A percentile compares a stretch with the other conserved stretches of the same genome.
phyloP scores from a whole-genome alignment of 2,329 filamentous ascomycete species.

The Xylariaceae sp. region DNA sequence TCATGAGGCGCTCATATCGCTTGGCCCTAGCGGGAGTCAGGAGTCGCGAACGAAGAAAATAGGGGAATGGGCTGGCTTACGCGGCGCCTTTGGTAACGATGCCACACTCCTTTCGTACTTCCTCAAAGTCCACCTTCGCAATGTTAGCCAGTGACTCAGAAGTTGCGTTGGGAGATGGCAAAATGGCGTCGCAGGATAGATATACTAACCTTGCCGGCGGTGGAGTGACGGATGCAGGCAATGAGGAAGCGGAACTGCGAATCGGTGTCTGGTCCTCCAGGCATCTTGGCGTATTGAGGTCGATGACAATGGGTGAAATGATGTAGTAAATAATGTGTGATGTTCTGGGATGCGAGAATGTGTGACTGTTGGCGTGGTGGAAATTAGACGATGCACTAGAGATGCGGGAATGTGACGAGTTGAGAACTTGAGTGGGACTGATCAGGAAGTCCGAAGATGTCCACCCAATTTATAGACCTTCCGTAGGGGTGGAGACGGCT shows the following conservation, averaged over 20 bases:
- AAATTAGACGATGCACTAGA: background rate
- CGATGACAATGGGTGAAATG: background rate
- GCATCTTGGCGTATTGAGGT: constrained; percentile 37
- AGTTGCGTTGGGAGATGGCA: background rate
- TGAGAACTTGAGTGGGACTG: too few species aligned
- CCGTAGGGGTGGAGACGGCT: background rate
- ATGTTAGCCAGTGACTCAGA: constrained; percentile 19
- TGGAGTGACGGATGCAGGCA: constrained; percentile 57
- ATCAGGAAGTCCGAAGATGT: too few species aligned
- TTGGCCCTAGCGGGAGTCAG: constrained; percentile 48
- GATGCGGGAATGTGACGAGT: background rate
- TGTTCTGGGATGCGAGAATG: too few species aligned
- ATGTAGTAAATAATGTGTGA: background rate
- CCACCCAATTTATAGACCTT: background rate
- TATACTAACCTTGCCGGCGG: constrained; percentile 51
- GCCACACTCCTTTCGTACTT: constrained; percentile 58
- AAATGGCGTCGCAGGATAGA: too few species aligned
- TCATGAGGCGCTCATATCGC: constrained; percentile 62
- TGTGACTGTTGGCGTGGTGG: background rate
- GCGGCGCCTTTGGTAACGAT: constrained; percentile 64
- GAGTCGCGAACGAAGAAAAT: background rate
- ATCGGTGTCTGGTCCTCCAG: constrained; percentile 41
- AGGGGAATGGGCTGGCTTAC: constrained; percentile 44
- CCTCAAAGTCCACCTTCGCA: constrained; percentile 56
- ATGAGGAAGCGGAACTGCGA: constrained; percentile 61